These are phyloP conservation scores for Neurospora sublineolata DNA, from an alignment of 495 filamentous ascomycete species.

Conservation along the genomic window DNA sequence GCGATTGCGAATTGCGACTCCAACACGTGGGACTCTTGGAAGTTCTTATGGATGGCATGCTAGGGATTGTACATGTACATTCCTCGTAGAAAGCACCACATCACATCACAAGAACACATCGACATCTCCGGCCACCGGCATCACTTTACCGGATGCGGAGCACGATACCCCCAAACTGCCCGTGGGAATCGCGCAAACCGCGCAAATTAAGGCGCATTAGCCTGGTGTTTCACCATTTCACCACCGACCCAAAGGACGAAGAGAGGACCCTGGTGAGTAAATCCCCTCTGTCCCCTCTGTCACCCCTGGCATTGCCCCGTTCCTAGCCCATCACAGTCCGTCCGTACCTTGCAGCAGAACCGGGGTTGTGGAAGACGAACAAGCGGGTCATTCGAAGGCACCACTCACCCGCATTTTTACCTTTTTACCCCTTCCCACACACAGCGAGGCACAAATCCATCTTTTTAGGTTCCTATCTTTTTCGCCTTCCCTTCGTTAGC, in stretches of 20 bases:
- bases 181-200: background rate
- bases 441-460: background rate
- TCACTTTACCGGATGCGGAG: background rate
- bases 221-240: background rate
- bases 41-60: background rate
- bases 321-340: background rate
- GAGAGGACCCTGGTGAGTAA: background rate
- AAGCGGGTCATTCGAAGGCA: background rate
- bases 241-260: background rate
- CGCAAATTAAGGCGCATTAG: background rate
- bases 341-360: background rate
- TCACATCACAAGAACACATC: background rate
- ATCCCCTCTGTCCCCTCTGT: background rate
- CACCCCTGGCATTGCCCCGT: background rate
- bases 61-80: background rate
- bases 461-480: background rate
- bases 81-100: background rate
- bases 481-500: background rate
- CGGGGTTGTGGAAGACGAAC: background rate
- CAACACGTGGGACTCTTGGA: background rate
- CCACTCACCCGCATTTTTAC: background rate
- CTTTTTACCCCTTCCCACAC: background rate
- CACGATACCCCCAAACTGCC: too few relatives aligned
- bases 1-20: background rate
- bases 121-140: background rate